Conservation (phyloP, 1,284 basidiomycete species). For the Meira nashicola region DNA sequence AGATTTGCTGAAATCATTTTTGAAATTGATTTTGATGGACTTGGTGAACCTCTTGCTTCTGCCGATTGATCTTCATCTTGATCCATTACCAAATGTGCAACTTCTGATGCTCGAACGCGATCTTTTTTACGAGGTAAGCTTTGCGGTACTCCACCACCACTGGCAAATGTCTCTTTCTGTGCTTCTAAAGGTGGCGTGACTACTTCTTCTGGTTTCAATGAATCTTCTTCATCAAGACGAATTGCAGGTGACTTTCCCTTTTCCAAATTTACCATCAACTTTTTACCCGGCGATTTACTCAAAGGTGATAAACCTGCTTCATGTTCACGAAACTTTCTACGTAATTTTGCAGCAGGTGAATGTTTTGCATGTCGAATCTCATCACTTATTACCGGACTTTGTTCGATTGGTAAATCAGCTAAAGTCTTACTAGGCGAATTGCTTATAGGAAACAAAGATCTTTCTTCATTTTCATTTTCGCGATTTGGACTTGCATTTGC, state of each 20-base stretch:
- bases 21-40: not conserved
- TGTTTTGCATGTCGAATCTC: no score
- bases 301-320: not conserved
- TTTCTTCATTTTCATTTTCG: no score
- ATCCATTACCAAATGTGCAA: not conserved
- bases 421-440: not conserved
- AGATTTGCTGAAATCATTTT: no score
- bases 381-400: not conserved
- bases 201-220: not conserved
- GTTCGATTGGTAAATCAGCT: not conserved
- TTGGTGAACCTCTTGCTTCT: slow-evolving; percentile 1
- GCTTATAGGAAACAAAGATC: no score
- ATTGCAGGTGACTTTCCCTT: not conserved
- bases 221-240: not conserved
- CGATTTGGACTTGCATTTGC: no score
- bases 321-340: not conserved
- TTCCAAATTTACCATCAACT: not conserved
- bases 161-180: not conserved
- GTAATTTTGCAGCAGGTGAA: not conserved
- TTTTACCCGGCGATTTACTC: not conserved
- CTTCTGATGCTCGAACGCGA: not conserved
- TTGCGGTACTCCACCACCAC: not conserved
- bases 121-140: slow-evolving; percentile 7
- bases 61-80: slow-evolving; percentile 1
- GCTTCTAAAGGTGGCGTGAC: not conserved